A percentile compares a stretch with the other conserved stretches of the same genome.
Conservation (phyloP, 1,284 basidiomycete genomes). For the Papiliotrema flavescens region DNA sequence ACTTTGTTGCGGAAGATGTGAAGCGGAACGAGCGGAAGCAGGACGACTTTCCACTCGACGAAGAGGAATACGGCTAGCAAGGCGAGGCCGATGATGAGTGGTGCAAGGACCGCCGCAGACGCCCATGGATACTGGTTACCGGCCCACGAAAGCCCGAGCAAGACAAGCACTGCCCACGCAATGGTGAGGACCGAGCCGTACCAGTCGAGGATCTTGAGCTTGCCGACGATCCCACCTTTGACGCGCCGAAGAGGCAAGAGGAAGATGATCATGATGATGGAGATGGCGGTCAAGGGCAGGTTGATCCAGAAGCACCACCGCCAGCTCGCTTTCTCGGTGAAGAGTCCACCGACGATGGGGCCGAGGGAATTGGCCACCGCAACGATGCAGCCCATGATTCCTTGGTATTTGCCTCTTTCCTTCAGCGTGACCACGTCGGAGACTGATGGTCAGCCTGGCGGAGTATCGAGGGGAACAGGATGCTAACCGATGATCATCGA, state of each 20-base stretch:
- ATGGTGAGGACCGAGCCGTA: constrained; percentile 60
- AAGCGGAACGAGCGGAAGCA: constrained; percentile 66
- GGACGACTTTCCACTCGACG: constrained; percentile 68
- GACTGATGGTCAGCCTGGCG: constrained; percentile 13
- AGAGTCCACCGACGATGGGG: constrained; percentile 46
- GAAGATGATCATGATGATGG: constrained; percentile 58
- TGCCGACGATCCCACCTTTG: constrained; percentile 57
- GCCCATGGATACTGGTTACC: constrained; percentile 66
- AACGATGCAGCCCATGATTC: constrained; percentile 41
- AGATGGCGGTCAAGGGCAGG: constrained; percentile 57
- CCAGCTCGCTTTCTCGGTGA: constrained; percentile 54
- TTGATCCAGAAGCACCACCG: constrained; percentile 58
- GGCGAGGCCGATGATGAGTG: constrained; percentile 58
- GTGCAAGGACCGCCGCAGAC: constrained; percentile 61
- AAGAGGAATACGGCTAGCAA: constrained; percentile 61
- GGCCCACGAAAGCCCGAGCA: constrained; percentile 72
- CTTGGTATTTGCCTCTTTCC: constrained; percentile 51
- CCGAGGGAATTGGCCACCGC: constrained; percentile 44
- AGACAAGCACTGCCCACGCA: constrained; percentile 59
- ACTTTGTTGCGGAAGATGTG: constrained; percentile 69
- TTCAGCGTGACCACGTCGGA: constrained; percentile 45
- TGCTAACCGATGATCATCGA: constrained; percentile 38
- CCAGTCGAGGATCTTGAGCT: constrained; percentile 68
- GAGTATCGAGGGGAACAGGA: background rate
- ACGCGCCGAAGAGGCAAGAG: constrained; percentile 65